Conservation (phyloP, 1,139 yeast genomes). For the Candida neerlandica region DNA sequence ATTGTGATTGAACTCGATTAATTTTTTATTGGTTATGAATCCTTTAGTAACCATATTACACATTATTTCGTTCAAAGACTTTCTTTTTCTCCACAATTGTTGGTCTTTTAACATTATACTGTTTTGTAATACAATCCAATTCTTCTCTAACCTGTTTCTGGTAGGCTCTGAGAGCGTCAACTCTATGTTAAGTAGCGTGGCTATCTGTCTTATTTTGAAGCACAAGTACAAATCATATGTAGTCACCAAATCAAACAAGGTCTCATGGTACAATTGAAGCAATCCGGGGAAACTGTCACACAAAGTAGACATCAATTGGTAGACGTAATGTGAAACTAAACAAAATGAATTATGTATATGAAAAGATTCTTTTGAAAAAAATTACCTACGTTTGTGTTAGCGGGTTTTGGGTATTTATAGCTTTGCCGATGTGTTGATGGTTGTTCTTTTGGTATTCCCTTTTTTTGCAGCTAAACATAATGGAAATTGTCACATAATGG, state of each 20-base stretch:
- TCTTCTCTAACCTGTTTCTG: background rate
- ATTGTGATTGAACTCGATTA: background rate
- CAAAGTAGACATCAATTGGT: background rate
- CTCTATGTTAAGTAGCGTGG: background rate
- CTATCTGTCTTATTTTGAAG: background rate
- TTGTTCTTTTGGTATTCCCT: background rate
- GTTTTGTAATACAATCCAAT: conserved; percentile 1
- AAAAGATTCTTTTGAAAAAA: too few species aligned
- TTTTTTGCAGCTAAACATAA: conserved; percentile 2
- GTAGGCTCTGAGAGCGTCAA: background rate
- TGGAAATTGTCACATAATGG: background rate
- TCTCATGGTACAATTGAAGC: background rate
- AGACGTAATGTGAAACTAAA: background rate
- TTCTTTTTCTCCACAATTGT: background rate
- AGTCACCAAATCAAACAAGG: conserved; percentile 2
- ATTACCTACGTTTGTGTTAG: background rate
- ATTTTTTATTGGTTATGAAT: background rate
- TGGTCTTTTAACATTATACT: background rate
- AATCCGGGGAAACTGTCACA: background rate
- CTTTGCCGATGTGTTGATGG: background rate
- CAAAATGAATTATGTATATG: background rate
- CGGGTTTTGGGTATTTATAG: background rate
- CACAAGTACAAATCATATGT: conserved; percentile 1
- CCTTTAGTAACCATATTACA: background rate
- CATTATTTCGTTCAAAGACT: background rate